A percentile compares a stretch with the other conserved stretches of the same genome.
phyloP scores from a whole-genome alignment of 176 grass and related monocot species.

The Lolium multiflorum region DNA sequence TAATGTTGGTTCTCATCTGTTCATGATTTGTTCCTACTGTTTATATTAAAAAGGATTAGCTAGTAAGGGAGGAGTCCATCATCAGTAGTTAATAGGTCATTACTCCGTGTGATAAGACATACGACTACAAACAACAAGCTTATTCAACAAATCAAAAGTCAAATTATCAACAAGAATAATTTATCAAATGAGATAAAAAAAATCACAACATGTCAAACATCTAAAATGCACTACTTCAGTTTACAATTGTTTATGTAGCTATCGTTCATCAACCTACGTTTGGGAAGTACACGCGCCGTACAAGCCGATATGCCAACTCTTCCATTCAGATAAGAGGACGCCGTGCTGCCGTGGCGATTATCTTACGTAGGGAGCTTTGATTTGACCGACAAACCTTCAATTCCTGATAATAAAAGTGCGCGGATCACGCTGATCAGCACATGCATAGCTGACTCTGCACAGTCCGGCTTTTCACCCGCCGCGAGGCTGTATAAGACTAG shows the following conservation, averaged over 20 bases:
- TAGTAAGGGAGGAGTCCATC: no score
- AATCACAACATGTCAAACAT: not conserved
- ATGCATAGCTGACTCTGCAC: constrained; percentile 11
- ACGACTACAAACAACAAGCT: not conserved
- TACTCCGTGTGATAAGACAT: no score
- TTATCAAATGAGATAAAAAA: not conserved
- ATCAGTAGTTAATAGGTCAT: no score
- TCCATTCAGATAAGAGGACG: constrained; percentile 35
- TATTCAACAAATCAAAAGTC: constrained; percentile 16
- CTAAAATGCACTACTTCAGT: not conserved
- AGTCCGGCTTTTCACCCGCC: not conserved
- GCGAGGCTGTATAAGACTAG: not conserved
- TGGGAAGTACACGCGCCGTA: not conserved
- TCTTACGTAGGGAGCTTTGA: not conserved
- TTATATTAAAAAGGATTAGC: not conserved
- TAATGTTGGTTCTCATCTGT: no score
- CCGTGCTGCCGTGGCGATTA: not conserved
- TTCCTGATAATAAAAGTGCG: not conserved
- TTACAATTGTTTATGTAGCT: not conserved
- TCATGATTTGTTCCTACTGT: not conserved
- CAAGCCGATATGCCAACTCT: not conserved
- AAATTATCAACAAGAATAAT: not conserved
- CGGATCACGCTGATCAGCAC: not conserved
- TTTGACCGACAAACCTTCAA: not conserved
- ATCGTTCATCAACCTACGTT: not conserved